Evolutionary conservation across 352 stramenopile genomes (phyloP).

Genomic region (Phytophthora kernoviae): DNA sequence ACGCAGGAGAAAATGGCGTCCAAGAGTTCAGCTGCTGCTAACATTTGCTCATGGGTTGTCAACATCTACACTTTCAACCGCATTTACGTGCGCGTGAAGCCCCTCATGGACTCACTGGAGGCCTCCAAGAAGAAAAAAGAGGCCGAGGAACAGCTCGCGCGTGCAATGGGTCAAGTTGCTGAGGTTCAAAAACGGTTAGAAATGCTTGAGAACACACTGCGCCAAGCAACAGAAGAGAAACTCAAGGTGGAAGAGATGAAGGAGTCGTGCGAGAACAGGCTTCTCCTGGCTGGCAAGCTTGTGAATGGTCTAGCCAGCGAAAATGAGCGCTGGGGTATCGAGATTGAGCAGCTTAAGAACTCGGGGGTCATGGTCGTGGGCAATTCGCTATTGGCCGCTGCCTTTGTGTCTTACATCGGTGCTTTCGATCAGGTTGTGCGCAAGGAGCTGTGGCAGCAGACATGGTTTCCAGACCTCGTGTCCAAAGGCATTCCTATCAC

Average conservation of each 20-base stretch:
- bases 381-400: conserved; percentile 96
- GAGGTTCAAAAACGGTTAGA: conserved; percentile 93
- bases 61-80: conserved; percentile 99
- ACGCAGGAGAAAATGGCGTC: conserved; percentile 96
- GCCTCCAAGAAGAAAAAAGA: conserved; percentile 94
- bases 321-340: conserved; percentile 96
- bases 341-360: conserved; percentile 96
- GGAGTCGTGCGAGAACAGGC: conserved; percentile 91
- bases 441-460: conserved; percentile 80
- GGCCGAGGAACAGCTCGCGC: conserved; percentile 91
- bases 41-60: conserved; percentile 97
- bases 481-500: conserved; percentile 94
- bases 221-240: conserved; percentile 95
- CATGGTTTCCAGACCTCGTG: conserved; percentile 90
- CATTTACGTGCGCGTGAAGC: conserved; percentile 99
- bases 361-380: conserved; percentile 95
- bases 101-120: conserved; percentile 97
- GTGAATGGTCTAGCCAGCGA: conserved; percentile 96
- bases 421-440: conserved; percentile 95
- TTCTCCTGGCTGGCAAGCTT: conserved; percentile 94
- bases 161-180: conserved; percentile 92
- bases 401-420: conserved; percentile 98
- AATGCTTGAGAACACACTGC: conserved; percentile 93
- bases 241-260: conserved; percentile 96
- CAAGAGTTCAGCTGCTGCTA: conserved; percentile 96